A percentile compares a stretch with the other conserved stretches of the same genome.
These are phyloP conservation scores for Fraxinus velutina DNA, from an alignment of 305 asterid genomes.

Conservation along the genomic window DNA sequence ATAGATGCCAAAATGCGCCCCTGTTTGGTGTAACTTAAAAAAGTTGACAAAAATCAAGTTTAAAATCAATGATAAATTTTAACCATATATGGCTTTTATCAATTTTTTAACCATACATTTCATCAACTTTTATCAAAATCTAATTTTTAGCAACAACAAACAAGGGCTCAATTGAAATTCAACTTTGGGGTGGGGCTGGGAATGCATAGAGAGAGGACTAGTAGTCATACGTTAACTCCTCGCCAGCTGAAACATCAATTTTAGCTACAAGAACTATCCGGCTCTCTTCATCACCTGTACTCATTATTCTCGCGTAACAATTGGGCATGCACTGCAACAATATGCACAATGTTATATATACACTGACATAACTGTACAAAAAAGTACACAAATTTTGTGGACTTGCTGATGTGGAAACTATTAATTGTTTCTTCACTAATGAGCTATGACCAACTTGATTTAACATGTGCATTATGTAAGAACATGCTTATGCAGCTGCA, in stretches of 20 bases:
- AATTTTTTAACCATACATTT: neutral
- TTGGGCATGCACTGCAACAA: constrained; percentile 88
- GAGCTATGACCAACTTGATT: neutral
- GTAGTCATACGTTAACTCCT: constrained; percentile 78
- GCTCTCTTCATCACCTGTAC: constrained; percentile 68
- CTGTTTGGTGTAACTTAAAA: neutral
- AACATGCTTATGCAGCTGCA: neutral
- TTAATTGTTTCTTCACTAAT: neutral
- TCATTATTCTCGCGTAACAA: constrained; percentile 89
- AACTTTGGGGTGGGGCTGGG: neutral
- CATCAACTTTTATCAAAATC: neutral
- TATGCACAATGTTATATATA: constrained; percentile 4
- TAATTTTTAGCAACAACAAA: neutral
- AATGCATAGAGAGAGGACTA: constrained; percentile 7
- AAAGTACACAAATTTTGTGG: neutral
- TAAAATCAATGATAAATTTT: neutral
- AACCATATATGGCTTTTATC: no score
- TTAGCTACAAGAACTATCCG: constrained; percentile 83
- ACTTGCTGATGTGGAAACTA: neutral
- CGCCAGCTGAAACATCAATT: constrained; percentile 68
- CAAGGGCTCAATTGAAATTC: neutral
- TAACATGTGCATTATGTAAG: neutral
- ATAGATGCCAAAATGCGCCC: neutral
- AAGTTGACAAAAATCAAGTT: neutral
- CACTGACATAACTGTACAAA: neutral